A percentile compares a stretch with the other conserved stretches of the same genome.
phyloP scores from a whole-genome alignment of 1,139 yeast genomes.

The Groenewaldozyma auringiensis region DNA sequence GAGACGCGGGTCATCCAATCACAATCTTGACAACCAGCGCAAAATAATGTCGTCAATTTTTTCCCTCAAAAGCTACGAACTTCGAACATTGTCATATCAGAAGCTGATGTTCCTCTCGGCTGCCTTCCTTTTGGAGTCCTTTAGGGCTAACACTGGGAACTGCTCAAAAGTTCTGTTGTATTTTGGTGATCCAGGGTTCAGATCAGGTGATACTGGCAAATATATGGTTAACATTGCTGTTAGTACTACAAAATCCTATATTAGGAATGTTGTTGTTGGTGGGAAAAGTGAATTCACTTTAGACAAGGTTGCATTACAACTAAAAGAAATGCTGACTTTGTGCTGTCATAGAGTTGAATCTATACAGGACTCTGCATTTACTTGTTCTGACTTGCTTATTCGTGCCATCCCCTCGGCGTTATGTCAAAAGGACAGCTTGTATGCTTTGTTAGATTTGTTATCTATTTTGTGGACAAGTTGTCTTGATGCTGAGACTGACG shows the following conservation, averaged over 20 bases:
- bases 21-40: conserved; percentile 70
- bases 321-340: conserved; percentile 57
- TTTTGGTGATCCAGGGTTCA: conserved; percentile 79
- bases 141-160: conserved; percentile 65
- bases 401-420: conserved; percentile 69
- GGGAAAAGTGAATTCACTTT: conserved; percentile 41
- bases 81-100: conserved; percentile 58
- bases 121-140: conserved; percentile 64
- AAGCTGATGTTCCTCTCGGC: conserved; percentile 87
- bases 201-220: conserved; percentile 63
- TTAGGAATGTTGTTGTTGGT: conserved; percentile 40
- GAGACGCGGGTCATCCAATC: conserved; percentile 82
- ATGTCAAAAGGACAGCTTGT: conserved; percentile 66
- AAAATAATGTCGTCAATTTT: conserved; percentile 35
- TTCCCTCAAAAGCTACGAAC: conserved; percentile 25
- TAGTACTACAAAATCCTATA: conserved; percentile 52
- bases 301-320: conserved; percentile 58
- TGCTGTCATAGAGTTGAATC: conserved; percentile 74
- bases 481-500: conserved; percentile 78
- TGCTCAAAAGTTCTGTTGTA: conserved; percentile 69
- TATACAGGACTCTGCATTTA: conserved; percentile 74
- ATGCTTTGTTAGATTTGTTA: conserved; percentile 71
- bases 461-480: conserved; percentile 72
- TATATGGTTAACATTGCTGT: conserved; percentile 60
- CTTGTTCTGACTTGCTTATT: conserved; percentile 66